Evolutionary conservation across 805 yeast genomes (phyloP).

Genomic region (Kregervanrija pseudodelftensis): DNA sequence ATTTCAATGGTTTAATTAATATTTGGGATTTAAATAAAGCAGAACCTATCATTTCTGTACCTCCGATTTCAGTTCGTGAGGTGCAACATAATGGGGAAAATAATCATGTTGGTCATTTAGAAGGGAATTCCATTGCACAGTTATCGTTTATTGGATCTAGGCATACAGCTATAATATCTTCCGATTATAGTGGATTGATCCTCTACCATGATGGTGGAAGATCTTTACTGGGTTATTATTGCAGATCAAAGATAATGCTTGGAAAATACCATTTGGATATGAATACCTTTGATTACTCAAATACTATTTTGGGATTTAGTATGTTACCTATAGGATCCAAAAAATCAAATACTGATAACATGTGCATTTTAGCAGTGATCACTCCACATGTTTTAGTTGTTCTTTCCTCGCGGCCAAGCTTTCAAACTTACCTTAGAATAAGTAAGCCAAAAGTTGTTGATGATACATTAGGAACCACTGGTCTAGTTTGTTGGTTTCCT

Average conservation of each 20-base stretch:
- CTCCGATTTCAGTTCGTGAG: conserved; percentile 23
- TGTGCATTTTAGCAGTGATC: conserved; percentile 56
- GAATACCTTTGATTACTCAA: conserved; percentile 7
- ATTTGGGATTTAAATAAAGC: conserved; percentile 55
- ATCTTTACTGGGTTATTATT: conserved; percentile 44
- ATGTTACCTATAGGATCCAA: conserved; percentile 57
- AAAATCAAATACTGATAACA: conserved; percentile 44
- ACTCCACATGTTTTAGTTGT: conserved; percentile 44
- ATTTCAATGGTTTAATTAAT: conserved; percentile 52
- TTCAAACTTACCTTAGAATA: conserved; percentile 46
- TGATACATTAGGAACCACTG: conserved; percentile 29
- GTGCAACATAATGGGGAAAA: conserved; percentile 13
- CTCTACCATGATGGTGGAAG: conserved; percentile 59
- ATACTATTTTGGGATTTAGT: conserved; percentile 33
- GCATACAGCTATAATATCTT: conserved; percentile 48
- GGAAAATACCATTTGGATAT: conserved; percentile 35
- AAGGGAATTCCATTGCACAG: conserved; percentile 33
- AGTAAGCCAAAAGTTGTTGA: conserved; percentile 38
- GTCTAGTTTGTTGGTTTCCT: conserved; percentile 62
- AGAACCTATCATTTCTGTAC: conserved; percentile 23
- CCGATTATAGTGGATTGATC: conserved; percentile 51
- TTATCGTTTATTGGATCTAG: conserved; percentile 42
- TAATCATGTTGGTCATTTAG: conserved; percentile 27
- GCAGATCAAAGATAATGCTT: conserved; percentile 40
- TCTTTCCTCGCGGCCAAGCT: conserved; percentile 45